Base-by-base conservation (phyloP, 441 rosid genomes). In the Erodium texanum region DNA sequence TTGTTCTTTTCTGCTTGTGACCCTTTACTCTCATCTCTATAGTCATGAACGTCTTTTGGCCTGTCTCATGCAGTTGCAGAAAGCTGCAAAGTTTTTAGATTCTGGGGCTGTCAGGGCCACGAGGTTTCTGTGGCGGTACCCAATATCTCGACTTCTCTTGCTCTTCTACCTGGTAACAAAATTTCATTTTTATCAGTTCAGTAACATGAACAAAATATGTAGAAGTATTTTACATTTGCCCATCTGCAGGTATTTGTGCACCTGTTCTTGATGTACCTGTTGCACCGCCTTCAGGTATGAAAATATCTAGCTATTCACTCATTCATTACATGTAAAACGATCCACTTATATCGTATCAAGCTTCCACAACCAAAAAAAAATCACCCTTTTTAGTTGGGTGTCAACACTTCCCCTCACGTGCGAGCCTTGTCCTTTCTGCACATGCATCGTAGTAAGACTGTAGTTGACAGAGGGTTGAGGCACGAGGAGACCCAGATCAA, bases 91-190 rank as follows among this genome's bases (percentile, higher is more conserved):
- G 74, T 62, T 92, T 34, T 79, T 95, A 77, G 98, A 95, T 78
- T 81, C 97, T 2, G 98, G 97, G 45, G 96, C 96, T 74, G 99
- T 88, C 68, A 89, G 98, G 82, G 99, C 93, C 75, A 95, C 95
- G 0, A 83, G 97, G 78, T 95, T 95, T 78, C 88, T 95, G 67
- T 92, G 96, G 98, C 93, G 89, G 71, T 92, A 95, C 78, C 99
- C 99, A n/a, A 80, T 84, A 62, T 98, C 99, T 67, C 89, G 98
- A 50, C 77, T 95, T 48, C 74, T 79, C 71, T 71, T 87, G 68
- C 93, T 95, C 24, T 88, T 86, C 81, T 92, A 95, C 85, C 86
- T 95, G 74, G 99, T 94, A 76, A 85, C 82, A 73, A 50, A 24
- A 32, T 27, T 61, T 71, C 64, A 65, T 61, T 24, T 68, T 20